Conservation (phyloP, 2,329 filamentous ascomycete genomes). For the Ceratocystis colombiana region DNA sequence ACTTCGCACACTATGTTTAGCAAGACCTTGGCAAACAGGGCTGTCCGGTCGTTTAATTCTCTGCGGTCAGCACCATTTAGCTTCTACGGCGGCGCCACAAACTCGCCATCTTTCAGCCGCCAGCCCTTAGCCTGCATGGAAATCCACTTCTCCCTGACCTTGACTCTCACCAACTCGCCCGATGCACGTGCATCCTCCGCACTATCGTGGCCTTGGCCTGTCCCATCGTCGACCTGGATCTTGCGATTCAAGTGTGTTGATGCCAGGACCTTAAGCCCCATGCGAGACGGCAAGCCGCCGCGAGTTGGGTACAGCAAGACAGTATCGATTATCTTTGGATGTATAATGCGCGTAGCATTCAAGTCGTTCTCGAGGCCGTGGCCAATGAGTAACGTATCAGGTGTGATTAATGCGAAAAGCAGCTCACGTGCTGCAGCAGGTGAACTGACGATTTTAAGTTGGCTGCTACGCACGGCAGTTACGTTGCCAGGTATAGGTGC, state of each 20-base stretch:
- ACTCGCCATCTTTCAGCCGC: conserved; percentile 44
- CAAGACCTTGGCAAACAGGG: not conserved
- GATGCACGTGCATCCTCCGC: conserved; percentile 84
- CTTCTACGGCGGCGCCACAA: conserved; percentile 34
- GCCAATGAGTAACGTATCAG: conserved; percentile 73
- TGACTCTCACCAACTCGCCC: conserved; percentile 69
- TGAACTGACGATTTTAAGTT: conserved; percentile 63
- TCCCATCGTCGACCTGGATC: conserved; percentile 59
- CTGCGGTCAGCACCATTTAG: not conserved
- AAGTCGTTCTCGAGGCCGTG: conserved; percentile 95
- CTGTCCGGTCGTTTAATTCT: not conserved
- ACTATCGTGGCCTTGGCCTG: conserved; percentile 60
- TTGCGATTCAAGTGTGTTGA: conserved; percentile 57
- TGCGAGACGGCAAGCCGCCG: conserved; percentile 63
- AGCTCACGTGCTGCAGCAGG: conserved; percentile 65
- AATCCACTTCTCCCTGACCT: conserved; percentile 61
- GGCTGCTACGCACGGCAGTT: conserved; percentile 31
- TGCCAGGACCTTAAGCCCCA: conserved; percentile 66
- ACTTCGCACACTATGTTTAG: not conserved
- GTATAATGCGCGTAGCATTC: conserved; percentile 72
- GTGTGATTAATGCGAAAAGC: conserved; percentile 64
- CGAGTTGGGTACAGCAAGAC: conserved; percentile 73
- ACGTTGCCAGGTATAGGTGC: conserved; percentile 28
- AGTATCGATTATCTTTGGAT: conserved; percentile 77
- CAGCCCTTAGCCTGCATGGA: conserved; percentile 57